Conservation (phyloP, 2,329 filamentous ascomycete genomes). For the Cordyceps javanica region DNA sequence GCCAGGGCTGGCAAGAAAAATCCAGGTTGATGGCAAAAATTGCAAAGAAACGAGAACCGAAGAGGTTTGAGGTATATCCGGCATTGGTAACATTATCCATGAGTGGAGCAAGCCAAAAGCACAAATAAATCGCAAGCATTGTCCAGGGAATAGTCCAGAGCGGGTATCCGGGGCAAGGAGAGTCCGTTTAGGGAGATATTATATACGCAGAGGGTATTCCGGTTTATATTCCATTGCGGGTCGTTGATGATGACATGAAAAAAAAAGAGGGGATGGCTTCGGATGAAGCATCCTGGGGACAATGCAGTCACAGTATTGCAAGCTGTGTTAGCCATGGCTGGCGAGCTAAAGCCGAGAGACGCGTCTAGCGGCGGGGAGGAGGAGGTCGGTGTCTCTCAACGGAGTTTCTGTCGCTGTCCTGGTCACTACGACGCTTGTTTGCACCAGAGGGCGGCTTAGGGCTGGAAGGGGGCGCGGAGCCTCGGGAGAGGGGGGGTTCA, state of each 20-base stretch:
- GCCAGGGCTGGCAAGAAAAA: conserved; percentile 6
- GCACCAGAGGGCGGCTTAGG: conserved; percentile 33
- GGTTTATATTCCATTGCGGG: conserved; percentile 10
- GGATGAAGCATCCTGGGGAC: conserved; percentile 24
- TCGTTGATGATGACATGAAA: conserved; percentile 4
- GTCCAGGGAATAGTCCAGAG: conserved; percentile 8
- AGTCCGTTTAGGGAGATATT: conserved; percentile 1
- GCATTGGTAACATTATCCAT: conserved; percentile 21
- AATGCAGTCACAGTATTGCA: conserved; percentile 18
- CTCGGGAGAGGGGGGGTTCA: conserved; percentile 34
- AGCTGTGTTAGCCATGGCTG: neutral
- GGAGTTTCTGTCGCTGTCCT: conserved; percentile 35
- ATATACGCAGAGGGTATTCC: conserved; percentile 2
- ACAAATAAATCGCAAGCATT: conserved; percentile 18
- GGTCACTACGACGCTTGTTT: conserved; percentile 35
- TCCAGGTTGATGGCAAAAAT: conserved; percentile 6
- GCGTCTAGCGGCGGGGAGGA: conserved; percentile 29
- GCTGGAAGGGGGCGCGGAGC: conserved; percentile 31
- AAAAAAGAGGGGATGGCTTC: conserved; percentile 6
- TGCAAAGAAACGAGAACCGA: conserved; percentile 5
- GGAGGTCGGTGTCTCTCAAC: conserved; percentile 31
- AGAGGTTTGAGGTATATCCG: conserved; percentile 10
- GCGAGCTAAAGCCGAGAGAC: neutral
- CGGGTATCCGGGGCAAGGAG: conserved; percentile 5
- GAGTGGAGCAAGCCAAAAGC: conserved; percentile 13